Conservation (phyloP, 257 asterid species). For the Capsicum pubescens region DNA sequence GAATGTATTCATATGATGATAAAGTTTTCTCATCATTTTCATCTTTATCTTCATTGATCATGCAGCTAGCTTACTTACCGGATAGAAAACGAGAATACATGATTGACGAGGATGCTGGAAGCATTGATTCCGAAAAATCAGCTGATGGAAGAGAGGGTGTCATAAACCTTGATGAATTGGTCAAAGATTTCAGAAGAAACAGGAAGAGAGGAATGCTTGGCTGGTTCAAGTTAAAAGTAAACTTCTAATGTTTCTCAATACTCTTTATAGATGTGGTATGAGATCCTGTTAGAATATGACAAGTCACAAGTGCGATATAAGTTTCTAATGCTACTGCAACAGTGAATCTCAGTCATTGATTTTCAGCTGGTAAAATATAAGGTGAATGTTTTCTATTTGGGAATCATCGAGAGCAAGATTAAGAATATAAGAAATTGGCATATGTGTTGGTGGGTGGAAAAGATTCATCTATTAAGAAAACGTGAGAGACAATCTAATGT, state of each 20-base stretch:
- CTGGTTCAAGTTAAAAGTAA: conserved; percentile 84
- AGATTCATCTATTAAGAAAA: not conserved
- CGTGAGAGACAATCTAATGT: too few relatives aligned
- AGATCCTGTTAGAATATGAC: not conserved
- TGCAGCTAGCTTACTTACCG: conserved; percentile 88
- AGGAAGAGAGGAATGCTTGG: conserved; percentile 76
- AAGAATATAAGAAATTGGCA: not conserved
- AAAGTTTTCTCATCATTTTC: conserved; percentile 10
- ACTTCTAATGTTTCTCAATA: conserved; percentile 35
- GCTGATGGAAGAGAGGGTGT: conserved; percentile 56
- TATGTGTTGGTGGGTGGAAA: not conserved
- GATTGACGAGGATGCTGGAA: conserved; percentile 65
- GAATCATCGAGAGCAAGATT: not conserved
- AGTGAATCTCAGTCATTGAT: conserved; percentile 9
- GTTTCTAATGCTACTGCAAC: not conserved
- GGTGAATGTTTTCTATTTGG: not conserved
- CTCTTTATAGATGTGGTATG: conserved; percentile 18
- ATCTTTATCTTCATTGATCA: conserved; percentile 38
- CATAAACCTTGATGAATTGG: conserved; percentile 65
- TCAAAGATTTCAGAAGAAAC: conserved; percentile 63
- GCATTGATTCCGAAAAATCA: conserved; percentile 62
- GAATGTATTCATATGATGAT: not conserved
- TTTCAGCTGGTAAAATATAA: conserved; percentile 3
- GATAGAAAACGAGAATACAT: conserved; percentile 72
- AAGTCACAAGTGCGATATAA: not conserved